Percentiles rank a stretch among this genome's conserved stretches.
phyloP scores from a whole-genome alignment of 1,284 basidiomycete genomes.

The Cystobasidium slooffiae region DNA sequence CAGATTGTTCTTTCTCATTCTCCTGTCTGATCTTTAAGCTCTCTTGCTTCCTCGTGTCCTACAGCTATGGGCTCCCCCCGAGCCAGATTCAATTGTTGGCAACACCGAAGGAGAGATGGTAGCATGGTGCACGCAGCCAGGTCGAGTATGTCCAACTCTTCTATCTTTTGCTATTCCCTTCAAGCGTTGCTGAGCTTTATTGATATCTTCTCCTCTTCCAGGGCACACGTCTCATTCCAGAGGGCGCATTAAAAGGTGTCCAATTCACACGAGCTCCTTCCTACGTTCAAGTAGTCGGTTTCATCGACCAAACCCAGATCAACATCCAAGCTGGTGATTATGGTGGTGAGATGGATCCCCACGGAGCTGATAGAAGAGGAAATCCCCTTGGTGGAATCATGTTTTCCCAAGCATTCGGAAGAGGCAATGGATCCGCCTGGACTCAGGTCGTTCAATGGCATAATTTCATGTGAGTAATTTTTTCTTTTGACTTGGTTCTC shows the following conservation, averaged over 20 bases:
- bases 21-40: not conserved
- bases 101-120: conserved; percentile 49
- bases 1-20: not conserved
- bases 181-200: not conserved
- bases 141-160: conserved; percentile 13
- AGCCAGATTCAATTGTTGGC: conserved; percentile 46
- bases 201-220: not conserved
- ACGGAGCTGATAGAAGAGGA: conserved; percentile 46
- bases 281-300: conserved; percentile 61
- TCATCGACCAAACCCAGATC: conserved; percentile 52
- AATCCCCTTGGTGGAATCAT: conserved; percentile 58
- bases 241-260: conserved; percentile 52
- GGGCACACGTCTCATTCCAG: conserved; percentile 54
- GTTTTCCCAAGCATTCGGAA: conserved; percentile 36
- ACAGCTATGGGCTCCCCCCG: conserved; percentile 45
- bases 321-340: conserved; percentile 67
- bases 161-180: not conserved
- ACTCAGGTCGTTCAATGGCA: conserved; percentile 43
- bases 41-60: not conserved
- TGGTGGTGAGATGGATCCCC: conserved; percentile 64
- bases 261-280: conserved; percentile 54
- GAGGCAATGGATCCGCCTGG: conserved; percentile 52
- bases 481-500: not conserved
- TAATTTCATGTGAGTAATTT: conserved; percentile 37
- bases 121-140: conserved; percentile 48